A percentile compares a stretch with the other conserved stretches of the same genome.
Evolutionary conservation across 2,329 filamentous ascomycete species (phyloP).

Genomic region (Chaetomium sp.): DNA sequence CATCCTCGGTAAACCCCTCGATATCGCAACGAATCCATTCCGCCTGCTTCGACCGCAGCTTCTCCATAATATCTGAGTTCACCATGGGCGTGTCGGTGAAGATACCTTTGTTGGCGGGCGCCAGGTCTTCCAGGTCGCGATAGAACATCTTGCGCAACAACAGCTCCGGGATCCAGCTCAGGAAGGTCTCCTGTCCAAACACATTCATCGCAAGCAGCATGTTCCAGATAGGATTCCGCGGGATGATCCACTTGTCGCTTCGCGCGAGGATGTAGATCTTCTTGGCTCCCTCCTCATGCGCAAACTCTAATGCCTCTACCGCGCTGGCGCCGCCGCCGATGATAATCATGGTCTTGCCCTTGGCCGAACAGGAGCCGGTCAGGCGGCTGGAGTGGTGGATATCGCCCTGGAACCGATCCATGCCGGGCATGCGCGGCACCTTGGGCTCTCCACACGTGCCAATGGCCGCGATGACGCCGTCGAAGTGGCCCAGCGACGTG

Average conservation of each 20-base stretch:
- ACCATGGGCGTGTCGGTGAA: slow-evolving; percentile 88
- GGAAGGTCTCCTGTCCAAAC: slow-evolving; percentile 72
- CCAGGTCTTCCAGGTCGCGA: slow-evolving; percentile 73
- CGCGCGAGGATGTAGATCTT: slow-evolving; percentile 74
- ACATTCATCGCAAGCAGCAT: slow-evolving; percentile 75
- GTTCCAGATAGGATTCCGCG: slow-evolving; percentile 75
- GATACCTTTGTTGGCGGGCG: slow-evolving; percentile 70
- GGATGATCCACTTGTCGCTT: slow-evolving; percentile 86
- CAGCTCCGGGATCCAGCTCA: slow-evolving; percentile 78
- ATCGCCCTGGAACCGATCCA: slow-evolving; percentile 70
- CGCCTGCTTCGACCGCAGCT: slow-evolving; percentile 70
- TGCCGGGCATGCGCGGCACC: slow-evolving; percentile 69
- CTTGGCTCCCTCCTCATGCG: slow-evolving; percentile 64
- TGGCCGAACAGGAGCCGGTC: slow-evolving; percentile 59
- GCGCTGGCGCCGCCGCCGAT: slow-evolving; percentile 81
- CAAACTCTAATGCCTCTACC: slow-evolving; percentile 81
- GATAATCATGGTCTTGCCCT: slow-evolving; percentile 73
- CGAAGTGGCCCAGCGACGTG: slow-evolving; percentile 68
- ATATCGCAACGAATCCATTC: slow-evolving; percentile 85
- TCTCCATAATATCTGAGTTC: slow-evolving; percentile 77
- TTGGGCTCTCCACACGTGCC: slow-evolving; percentile 79
- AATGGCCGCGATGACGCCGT: slow-evolving; percentile 75
- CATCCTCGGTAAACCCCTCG: slow-evolving; percentile 61
- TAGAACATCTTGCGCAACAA: slow-evolving; percentile 80
- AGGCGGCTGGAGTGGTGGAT: slow-evolving; percentile 76